Evolutionary conservation across 163 green algal species (phyloP), one percentile per base, ranked within the genome.

Genomic region (Picocystis sp.): DNA sequence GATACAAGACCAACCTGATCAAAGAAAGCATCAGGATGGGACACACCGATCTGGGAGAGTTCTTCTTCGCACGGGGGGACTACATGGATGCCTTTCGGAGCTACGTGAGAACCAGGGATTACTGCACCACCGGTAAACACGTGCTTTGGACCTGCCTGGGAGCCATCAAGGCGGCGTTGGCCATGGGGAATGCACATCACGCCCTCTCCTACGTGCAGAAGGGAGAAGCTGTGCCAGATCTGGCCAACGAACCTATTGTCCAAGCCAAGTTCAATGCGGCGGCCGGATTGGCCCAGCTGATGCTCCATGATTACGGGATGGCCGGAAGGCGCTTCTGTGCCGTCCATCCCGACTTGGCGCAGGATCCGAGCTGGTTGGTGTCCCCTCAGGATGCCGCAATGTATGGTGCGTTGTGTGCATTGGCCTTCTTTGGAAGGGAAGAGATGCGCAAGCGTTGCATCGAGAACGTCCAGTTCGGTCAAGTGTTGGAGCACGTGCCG

Each of bases 71-170:
- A 1, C 60, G 73, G 1, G 86, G 86, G 6, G 78, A 87, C 59
- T 66, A 93, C 29, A 72, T 86, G 72, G 71, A 73, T 19, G 78
- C 81, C 0, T 87, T 94, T 64, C 87, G 86, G 71, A 78, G 76
- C 56, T 95, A 92, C 62, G 68, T 89, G 43, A 75, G 84, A 45
- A 79, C 73, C 21, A 72, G 86, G 0, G 86, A 95, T 72, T 95
- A 94, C 69, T 94, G 84, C 76, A 86, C 79, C 42, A 87, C 80
- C 11, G 54, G 61, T 9, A 80, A 80, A 58, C 84, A 96, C 69
- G 72, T 91, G 41, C 60, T 88, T n/a, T 48, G 69, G 42, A 92
- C 93, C 84, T 94, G 84, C 68, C 64, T 94, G 43, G 78, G 74
- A 24, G 72, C 86, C 51, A 79, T 94, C 47, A 64, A 67, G 21